Base-by-base conservation (phyloP, 1,284 basidiomycete species). In the Crepidotus sp. region DNA sequence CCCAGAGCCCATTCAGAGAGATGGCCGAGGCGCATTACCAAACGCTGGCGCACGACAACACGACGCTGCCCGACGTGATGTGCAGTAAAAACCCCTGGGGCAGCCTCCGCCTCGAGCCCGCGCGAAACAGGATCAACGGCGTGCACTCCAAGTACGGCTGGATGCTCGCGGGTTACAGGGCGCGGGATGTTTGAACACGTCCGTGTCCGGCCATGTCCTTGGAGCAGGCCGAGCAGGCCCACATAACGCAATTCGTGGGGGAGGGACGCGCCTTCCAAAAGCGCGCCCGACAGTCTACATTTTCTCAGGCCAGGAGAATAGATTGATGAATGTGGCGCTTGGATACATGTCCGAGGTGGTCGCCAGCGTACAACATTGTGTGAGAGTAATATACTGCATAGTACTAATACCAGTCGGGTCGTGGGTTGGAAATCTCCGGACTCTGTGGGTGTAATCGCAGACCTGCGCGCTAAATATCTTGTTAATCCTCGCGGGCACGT, bases 291-390 rank as follows among this genome's bases (percentile, higher is more conserved):
- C 22, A n/a, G 8, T 0, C 7, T 14, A 27, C 13, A 18, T 29
- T 45, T 40, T 31, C 32, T n/a, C 37, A 39, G 24, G 31, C 31
- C 10, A 18, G 19, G 36, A 38, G n/a, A 24, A 33, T 22, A 22
- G 40, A 42, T 22, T 33, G 40, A 42, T 45, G 43, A 22, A 29
- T 35, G 43, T 45, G 43, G 37, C 19, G 32, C 32, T 14, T 15
- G 19, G 38, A 30, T 3, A 30, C 37, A 13, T 11, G 29, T 25
- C n/a, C n/a, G n/a, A n/a, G n/a, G n/a, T 11, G 29, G 27, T 26
- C 27, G 35, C 29, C 11, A 31, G 22, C 13, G 13, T 18, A 30
- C 14, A 36, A 18, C 40, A 34, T 29, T 21, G 15, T 29, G 40
- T 42, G 40, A 32, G 42, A 43, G 33, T 36, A 21, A 30, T 5